phyloP scores from a whole-genome alignment of 176 grass and related monocot species.

The Musa beccarii region DNA sequence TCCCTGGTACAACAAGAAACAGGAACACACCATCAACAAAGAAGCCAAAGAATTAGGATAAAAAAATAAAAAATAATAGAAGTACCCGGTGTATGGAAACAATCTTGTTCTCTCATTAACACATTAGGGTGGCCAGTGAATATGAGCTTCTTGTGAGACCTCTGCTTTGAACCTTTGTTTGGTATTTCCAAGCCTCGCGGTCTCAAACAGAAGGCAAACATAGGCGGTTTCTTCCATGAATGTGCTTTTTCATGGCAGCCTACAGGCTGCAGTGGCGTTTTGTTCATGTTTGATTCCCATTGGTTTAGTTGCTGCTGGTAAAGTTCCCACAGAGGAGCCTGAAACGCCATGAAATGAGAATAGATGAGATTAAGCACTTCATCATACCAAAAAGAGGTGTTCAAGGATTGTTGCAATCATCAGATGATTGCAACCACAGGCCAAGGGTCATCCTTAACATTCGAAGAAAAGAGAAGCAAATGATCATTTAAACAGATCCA shows the following conservation, averaged over 20 bases:
- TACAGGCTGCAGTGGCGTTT: constrained; percentile 41
- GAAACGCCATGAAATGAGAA: constrained; percentile 28
- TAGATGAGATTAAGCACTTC: constrained; percentile 11
- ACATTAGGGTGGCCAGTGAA: constrained; percentile 49
- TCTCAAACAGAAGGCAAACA: constrained; percentile 95
- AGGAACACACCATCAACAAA: constrained; percentile 1
- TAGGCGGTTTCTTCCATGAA: constrained; percentile 48
- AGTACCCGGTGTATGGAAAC: constrained; percentile 48
- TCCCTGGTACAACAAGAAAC: constrained; percentile 33
- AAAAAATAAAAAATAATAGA: constrained; percentile 11
- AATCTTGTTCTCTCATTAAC: constrained; percentile 48
- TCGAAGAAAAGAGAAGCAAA: no score
- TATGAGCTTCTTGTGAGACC: constrained; percentile 80
- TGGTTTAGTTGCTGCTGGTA: constrained; percentile 63
- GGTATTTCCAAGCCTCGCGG: constrained; percentile 65
- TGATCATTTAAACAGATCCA: no score
- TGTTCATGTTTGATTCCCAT: constrained; percentile 61
- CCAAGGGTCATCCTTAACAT: not conserved
- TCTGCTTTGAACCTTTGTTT: constrained; percentile 61
- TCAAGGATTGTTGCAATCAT: not conserved
- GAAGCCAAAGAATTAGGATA: not conserved
- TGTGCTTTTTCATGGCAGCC: constrained; percentile 41
- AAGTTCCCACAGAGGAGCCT: constrained; percentile 75
- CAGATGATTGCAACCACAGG: not conserved
- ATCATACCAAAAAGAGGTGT: not conserved